Base-by-base conservation (phyloP, 2,329 filamentous ascomycete species). In the Fusarium decemcellulare region DNA sequence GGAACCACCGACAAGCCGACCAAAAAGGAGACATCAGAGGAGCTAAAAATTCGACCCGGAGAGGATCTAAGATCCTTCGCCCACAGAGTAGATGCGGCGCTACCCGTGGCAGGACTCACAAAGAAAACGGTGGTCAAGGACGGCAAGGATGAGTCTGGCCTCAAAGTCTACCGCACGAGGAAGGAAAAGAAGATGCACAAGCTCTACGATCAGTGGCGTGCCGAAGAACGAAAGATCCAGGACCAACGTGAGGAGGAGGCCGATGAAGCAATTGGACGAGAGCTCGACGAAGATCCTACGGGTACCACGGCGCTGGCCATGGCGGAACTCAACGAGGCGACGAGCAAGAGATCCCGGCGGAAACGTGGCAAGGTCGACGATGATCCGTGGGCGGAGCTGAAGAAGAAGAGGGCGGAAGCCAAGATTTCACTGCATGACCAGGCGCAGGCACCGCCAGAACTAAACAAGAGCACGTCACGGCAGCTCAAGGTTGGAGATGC, bases 141-240 rank as follows among this genome's bases (percentile, higher is more conserved):
- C 42, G 90, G 88, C 55, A 91, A 88, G 69, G 90, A 91, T 63
- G 86, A 90, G 8, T 80, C 88, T 36, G 89, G 92, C 0, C 75
- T 91, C 9, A 92, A 93, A 76, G 86, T 90, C 16, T 87, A 88
- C 67, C 86, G 89, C 54, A 98, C 95, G 7, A 92, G 91, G 78
- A 96, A 95, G 75, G 95, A 98, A 82, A 92, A 90, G 77, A 91
- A 92, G 70, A 91, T 98, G 84, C 90, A 91, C 73, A 93, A 93
- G 75, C 86, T 93, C 69, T 93, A 95, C 77, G 91, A 92, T 46
- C 93, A 95, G 72, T 94, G 92, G 87, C 84, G 87, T 56, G 90
- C 90, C 71, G 87, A 91, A 73, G 91, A 92, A 23, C 83, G 83
- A 54, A 89, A 88, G 76, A 83, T 90, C 43, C 83, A 89, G 69